Evolutionary conservation across 345 rosid species (phyloP).

Genomic region (Schrenkiella parvula): DNA sequence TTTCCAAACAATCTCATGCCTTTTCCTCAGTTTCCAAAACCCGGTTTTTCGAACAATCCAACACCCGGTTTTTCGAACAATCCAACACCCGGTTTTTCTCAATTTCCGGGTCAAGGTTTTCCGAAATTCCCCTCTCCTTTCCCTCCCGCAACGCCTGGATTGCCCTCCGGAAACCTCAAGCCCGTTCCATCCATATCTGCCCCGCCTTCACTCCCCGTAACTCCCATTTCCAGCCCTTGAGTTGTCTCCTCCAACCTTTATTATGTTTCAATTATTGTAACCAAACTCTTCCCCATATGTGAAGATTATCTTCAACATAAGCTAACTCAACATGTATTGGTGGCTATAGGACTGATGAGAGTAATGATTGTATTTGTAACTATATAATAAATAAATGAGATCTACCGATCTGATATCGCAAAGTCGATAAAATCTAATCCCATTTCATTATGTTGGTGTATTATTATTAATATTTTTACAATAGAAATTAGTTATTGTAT

Average conservation of each 20-base stretch:
- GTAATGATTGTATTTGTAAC: not conserved
- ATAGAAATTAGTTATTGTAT: too few relatives aligned
- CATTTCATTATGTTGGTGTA: too few relatives aligned
- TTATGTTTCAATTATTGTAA: not conserved
- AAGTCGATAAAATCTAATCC: not conserved
- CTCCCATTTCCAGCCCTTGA: not conserved
- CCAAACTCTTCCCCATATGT: not conserved
- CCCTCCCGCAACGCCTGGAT: not conserved
- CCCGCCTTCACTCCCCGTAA: not conserved
- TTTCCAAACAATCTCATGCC: not conserved
- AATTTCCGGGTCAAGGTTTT: too few relatives aligned
- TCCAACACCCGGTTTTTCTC: too few relatives aligned
- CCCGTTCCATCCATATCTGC: not conserved
- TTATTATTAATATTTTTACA: too few relatives aligned
- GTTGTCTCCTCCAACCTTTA: not conserved
- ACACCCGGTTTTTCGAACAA: not conserved
- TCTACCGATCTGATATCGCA: not conserved
- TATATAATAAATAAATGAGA: not conserved
- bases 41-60: not conserved
- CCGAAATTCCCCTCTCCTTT: not conserved
- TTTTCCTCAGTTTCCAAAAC: not conserved
- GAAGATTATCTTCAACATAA: not conserved
- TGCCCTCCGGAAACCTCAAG: not conserved
- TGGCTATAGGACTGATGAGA: not conserved
- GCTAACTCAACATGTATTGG: not conserved